A percentile compares a stretch with the other conserved stretches of the same genome.
Conservation (phyloP, 768 basidiomycete genomes). For the Agrocybe pediades region DNA sequence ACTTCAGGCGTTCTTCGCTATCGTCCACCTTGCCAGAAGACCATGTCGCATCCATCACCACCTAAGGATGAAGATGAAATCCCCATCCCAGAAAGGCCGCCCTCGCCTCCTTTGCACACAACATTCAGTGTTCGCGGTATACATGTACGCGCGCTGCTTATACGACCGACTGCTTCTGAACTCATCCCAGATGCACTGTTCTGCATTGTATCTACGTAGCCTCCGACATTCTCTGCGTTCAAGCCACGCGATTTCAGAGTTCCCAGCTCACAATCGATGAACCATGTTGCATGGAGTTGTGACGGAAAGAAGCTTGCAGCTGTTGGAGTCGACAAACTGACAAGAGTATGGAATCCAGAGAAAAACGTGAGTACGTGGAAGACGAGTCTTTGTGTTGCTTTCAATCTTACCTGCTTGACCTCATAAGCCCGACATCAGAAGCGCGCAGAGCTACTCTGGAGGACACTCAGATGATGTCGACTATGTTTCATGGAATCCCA, state of each 20-base stretch:
- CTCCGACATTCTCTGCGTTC: conserved; percentile 79
- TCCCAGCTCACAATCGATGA: conserved; percentile 64
- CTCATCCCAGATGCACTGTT: conserved; percentile 18
- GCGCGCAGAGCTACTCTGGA: conserved; percentile 65
- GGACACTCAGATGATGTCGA: conserved; percentile 82
- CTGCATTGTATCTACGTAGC: conserved; percentile 39
- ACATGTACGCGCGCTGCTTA: conserved; percentile 56
- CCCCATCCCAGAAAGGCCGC: conserved; percentile 57
- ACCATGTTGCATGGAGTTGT: conserved; percentile 82
- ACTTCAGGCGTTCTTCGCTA: background rate
- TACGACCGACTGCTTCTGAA: conserved; percentile 16
- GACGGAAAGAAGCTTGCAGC: conserved; percentile 81
- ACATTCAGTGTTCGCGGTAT: conserved; percentile 71
- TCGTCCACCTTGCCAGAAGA: background rate
- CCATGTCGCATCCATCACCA: conserved; percentile 14
- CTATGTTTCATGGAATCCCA: conserved; percentile 83
- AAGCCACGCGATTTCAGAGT: conserved; percentile 76
- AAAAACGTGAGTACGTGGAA: conserved; percentile 58
- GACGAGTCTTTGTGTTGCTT: background rate
- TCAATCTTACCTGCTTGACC: background rate
- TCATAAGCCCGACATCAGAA: conserved; percentile 67
- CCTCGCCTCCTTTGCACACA: conserved; percentile 72
- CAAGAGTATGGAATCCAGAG: conserved; percentile 77
- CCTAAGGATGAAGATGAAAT: conserved; percentile 64
- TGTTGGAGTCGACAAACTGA: conserved; percentile 81